Conservation (phyloP, 2,329 filamentous ascomycete genomes). For the Balansia obtecta region DNA sequence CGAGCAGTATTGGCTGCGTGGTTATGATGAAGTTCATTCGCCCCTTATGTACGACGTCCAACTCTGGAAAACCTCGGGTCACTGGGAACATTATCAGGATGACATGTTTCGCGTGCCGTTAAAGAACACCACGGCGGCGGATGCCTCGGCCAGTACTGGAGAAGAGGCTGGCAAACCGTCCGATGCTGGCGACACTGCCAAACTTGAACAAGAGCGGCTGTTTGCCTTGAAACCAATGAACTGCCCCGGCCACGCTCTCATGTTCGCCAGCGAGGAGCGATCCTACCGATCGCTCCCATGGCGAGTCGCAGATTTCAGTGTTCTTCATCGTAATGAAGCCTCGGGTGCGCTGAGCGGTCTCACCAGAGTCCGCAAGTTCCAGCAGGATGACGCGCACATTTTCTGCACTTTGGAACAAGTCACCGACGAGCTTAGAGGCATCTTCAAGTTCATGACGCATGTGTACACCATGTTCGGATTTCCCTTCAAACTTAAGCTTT, state of each 20-base stretch:
- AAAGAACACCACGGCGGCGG: too few species aligned
- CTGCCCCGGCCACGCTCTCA: conserved; percentile 85
- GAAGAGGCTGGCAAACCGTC: too few species aligned
- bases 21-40: conserved; percentile 88
- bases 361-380: conserved; percentile 85
- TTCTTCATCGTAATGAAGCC: conserved; percentile 88
- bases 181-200: conserved; percentile 31
- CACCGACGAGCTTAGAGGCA: conserved; percentile 47
- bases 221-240: conserved; percentile 91
- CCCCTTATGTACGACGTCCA: conserved; percentile 91
- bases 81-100: conserved; percentile 77
- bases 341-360: conserved; percentile 84
- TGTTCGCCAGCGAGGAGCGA: conserved; percentile 72
- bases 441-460: conserved; percentile 75
- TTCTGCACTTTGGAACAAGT: conserved; percentile 53
- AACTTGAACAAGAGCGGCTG: conserved; percentile 56
- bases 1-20: conserved; percentile 72
- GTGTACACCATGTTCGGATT: conserved; percentile 52
- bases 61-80: conserved; percentile 88
- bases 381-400: conserved; percentile 93
- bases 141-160: too few species aligned
- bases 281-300: conserved; percentile 81
- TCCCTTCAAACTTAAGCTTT: conserved; percentile 88
- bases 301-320: conserved; percentile 89
- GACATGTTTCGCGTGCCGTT: conserved; percentile 53